A percentile compares a stretch with the other conserved stretches of the same genome.
Evolutionary conservation across 805 yeast genomes (phyloP).

Genomic region (Metschnikowia aberdeeniae): DNA sequence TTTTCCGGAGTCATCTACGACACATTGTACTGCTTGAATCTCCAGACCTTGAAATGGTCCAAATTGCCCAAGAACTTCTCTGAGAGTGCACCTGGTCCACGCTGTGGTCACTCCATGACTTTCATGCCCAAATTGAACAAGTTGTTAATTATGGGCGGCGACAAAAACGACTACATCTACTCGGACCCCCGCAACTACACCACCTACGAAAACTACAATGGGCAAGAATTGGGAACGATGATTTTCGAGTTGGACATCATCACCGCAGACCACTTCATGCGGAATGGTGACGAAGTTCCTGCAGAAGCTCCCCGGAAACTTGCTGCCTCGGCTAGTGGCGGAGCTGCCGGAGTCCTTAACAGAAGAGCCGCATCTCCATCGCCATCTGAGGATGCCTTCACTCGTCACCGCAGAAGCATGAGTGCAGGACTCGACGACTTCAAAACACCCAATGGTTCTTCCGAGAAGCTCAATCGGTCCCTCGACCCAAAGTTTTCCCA

Average conservation of each 20-base stretch:
- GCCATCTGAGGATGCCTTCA: slow-evolving; percentile 18
- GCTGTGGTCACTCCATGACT: slow-evolving; percentile 90
- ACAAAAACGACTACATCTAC: slow-evolving; percentile 62
- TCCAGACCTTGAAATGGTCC: slow-evolving; percentile 70
- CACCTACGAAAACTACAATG: slow-evolving; percentile 49
- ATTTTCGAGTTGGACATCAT: slow-evolving; percentile 60
- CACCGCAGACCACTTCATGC: slow-evolving; percentile 31
- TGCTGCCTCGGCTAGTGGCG: slow-evolving; percentile 19
- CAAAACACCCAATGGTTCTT: slow-evolving; percentile 23
- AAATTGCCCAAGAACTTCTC: slow-evolving; percentile 40
- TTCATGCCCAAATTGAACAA: slow-evolving; percentile 62
- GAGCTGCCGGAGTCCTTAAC: slow-evolving; percentile 18
- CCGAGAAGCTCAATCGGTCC: slow-evolving; percentile 19
- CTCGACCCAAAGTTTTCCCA: slow-evolving; percentile 21
- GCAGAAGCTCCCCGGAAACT: slow-evolving; percentile 8
- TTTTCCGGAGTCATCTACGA: slow-evolving; percentile 63
- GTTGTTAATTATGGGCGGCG: slow-evolving; percentile 88
- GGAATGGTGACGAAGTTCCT: slow-evolving; percentile 2
- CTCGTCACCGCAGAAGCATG: slow-evolving; percentile 33
- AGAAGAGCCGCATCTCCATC: slow-evolving; percentile 15
- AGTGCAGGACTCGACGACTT: slow-evolving; percentile 32
- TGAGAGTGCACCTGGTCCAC: slow-evolving; percentile 64
- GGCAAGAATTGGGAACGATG: slow-evolving; percentile 49
- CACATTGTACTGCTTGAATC: slow-evolving; percentile 69
- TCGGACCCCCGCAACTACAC: slow-evolving; percentile 46